phyloP scores from a whole-genome alignment of 78 protist species.

The Anaeramoeba flamelloides region DNA sequence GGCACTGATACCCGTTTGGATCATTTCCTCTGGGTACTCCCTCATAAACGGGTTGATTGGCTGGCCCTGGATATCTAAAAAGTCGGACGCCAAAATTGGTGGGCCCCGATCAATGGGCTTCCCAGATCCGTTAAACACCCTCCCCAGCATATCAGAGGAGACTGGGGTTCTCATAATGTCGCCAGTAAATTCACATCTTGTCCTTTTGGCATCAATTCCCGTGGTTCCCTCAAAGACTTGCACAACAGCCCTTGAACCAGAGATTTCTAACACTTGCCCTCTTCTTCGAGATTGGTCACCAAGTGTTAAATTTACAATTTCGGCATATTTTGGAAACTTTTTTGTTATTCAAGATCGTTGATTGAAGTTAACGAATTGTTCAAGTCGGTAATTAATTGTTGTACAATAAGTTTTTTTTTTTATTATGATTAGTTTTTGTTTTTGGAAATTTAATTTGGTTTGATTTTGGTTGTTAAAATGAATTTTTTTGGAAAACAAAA shows the following conservation, averaged over 20 bases:
- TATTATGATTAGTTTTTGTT: too few species aligned
- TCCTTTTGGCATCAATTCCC: conserved; percentile 84
- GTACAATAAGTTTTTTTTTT: too few species aligned
- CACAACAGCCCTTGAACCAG: conserved; percentile 84
- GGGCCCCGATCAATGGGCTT: conserved; percentile 94
- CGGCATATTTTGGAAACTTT: conserved; percentile 77
- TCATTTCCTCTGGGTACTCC: conserved; percentile 97
- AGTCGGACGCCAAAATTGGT: conserved; percentile 82
- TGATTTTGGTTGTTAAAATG: too few species aligned
- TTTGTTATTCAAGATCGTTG: too few species aligned
- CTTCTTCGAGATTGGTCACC: conserved; percentile 63
- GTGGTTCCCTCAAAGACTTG: conserved; percentile 97
- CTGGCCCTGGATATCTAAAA: conserved; percentile 72
- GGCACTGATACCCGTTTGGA: conserved; percentile 98
- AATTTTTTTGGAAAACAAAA: too few species aligned
- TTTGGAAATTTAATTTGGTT: too few species aligned
- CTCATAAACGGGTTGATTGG: conserved; percentile 95
- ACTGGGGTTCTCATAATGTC: conserved; percentile 74
- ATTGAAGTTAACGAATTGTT: too few species aligned
- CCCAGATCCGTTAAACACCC: too few species aligned
- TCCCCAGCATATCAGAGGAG: conserved; percentile 97
- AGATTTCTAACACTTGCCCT: conserved; percentile 85
- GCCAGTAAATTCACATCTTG: conserved; percentile 85
- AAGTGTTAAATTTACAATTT: conserved; percentile 85
- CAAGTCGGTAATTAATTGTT: too few species aligned